These are phyloP conservation scores for Barnettozyma californica DNA, from an alignment of 805 yeast genomes.

Conservation along the genomic window DNA sequence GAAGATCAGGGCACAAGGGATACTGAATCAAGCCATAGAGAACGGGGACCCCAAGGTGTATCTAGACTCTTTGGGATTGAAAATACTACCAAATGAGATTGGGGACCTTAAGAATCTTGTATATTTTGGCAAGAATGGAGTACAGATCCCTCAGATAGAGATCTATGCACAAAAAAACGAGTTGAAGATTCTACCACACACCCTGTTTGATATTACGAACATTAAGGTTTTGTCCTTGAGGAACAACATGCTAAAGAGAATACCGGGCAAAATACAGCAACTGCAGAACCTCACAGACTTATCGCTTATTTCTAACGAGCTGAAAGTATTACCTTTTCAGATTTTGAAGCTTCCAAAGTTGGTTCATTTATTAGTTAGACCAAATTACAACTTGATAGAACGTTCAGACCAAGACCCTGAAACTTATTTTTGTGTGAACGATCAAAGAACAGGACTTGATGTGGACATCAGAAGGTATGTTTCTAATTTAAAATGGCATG, in stretches of 20 bases:
- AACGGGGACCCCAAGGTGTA: conserved; percentile 38
- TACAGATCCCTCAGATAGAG: conserved; percentile 36
- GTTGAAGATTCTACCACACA: conserved; percentile 42
- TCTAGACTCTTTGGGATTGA: conserved; percentile 43
- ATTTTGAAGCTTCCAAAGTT: conserved; percentile 41
- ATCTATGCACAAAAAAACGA: conserved; percentile 48
- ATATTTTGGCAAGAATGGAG: conserved; percentile 32
- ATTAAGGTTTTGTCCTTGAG: conserved; percentile 49
- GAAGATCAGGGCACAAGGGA: conserved; percentile 31
- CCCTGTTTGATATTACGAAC: conserved; percentile 44
- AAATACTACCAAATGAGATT: conserved; percentile 51
- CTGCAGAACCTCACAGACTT: conserved; percentile 41
- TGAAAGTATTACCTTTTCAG: conserved; percentile 48
- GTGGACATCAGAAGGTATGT: conserved; percentile 21
- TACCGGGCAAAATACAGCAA: conserved; percentile 44
- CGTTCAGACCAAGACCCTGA: conserved; percentile 15
- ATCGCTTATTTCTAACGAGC: conserved; percentile 45
- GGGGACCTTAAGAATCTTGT: conserved; percentile 52
- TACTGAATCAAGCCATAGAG: conserved; percentile 44
- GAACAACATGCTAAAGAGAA: conserved; percentile 39
- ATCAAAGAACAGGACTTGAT: conserved; percentile 10
- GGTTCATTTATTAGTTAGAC: conserved; percentile 46
- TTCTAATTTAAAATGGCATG: conserved; percentile 23
- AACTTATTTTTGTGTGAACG: conserved; percentile 21
- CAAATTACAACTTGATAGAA: conserved; percentile 38